Evolutionary conservation across 2,329 filamentous ascomycete species (phyloP), one percentile per base, ranked within the genome.

Genomic region (Dactylellina leptospora): DNA sequence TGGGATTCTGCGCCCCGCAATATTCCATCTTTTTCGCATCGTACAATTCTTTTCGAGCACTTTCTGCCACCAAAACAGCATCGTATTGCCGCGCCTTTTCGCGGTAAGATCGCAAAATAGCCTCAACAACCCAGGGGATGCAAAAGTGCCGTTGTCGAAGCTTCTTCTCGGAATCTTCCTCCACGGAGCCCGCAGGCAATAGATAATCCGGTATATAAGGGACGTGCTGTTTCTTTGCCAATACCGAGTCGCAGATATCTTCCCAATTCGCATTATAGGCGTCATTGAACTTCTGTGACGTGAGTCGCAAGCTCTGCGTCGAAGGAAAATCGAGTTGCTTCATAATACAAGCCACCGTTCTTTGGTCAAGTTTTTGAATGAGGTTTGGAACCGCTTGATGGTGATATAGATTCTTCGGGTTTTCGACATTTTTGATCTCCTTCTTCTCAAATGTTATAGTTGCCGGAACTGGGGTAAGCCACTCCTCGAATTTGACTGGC

Each of bases 41-140:
- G 18, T 56, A 40, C 8, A 58, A 5, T 28, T 55, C 51, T 4
- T 8, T 40, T 6, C 2, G 18, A n/a, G 25, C 6, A 9, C 18
- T n/a, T 8, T 9, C 4, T 4, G 16, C 10, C 2, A 51, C 13
- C 3, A 42, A 6, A 2, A 5, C 22, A 0, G 13, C 30, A 5
- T 54, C 44, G 11, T 50, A 54, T 13, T 18, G 2, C 1, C 23
- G 36, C 3, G 6, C 40, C 4, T 9, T n/a, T 20, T 53, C 10
- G 9, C 27, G 44, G 27, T 48, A 63, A 11, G 25, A n/a, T 4
- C 50, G 23, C 44, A 71, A 30, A 16, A 71, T 33, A 2, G 44
- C 18, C 9, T 36, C 16, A 4, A 63, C 58, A 3, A 59, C 30
- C 66, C 66, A 71, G n/a, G 55, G 36, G 25, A 59, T 63, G n/a